Conservation (phyloP, 352 stramenopile genomes). For the Globisporangium spiculum region DNA sequence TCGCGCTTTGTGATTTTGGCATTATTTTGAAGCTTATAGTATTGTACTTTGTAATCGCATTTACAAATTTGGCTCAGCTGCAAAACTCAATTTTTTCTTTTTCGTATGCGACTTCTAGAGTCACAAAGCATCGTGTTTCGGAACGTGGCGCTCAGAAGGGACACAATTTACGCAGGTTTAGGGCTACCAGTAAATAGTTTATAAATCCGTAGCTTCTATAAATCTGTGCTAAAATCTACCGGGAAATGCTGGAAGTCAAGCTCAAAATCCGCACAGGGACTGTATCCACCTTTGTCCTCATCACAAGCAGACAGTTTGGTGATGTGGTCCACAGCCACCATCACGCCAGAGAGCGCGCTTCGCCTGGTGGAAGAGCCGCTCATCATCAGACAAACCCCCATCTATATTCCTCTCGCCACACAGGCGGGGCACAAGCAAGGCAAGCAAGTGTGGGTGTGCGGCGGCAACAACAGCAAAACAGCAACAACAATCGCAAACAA, state of each 20-base stretch:
- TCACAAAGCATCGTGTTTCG: not conserved
- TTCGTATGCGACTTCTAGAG: too few relatives aligned
- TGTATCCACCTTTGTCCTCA: not conserved
- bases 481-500: not conserved
- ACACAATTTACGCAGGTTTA: too few relatives aligned
- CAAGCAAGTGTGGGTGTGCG: not conserved
- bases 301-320: not conserved
- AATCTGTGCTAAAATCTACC: not conserved
- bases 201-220: not conserved
- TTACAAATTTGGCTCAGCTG: too few relatives aligned
- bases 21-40: too few relatives aligned
- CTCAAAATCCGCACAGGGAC: not conserved
- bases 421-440: not conserved
- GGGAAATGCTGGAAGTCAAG: not conserved
- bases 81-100: too few relatives aligned
- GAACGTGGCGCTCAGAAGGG: not conserved
- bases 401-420: not conserved
- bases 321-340: not conserved
- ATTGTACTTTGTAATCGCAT: too few relatives aligned
- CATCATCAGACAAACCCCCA: not conserved
- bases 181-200: too few relatives aligned
- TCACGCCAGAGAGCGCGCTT: not conserved
- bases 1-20: too few relatives aligned
- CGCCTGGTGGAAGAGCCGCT: conserved; percentile 1
- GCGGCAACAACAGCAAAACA: not conserved